A percentile compares a stretch with the other conserved stretches of the same genome.
These are phyloP conservation scores for Blastobotrys americana DNA, from an alignment of 805 yeast genomes.

Conservation along the genomic window DNA sequence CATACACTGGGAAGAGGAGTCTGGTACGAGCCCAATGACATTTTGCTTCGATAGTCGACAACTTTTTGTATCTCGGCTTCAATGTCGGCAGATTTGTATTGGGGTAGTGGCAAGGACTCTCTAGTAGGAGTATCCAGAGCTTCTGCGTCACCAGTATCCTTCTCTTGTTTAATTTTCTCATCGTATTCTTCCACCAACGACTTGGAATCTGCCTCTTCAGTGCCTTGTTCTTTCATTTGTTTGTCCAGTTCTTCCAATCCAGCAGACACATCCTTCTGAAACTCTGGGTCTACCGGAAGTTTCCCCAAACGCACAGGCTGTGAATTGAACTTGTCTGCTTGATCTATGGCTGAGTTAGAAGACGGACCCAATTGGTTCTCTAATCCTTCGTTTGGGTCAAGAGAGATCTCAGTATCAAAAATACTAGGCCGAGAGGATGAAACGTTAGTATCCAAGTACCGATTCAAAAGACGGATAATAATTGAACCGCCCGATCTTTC, in stretches of 20 bases:
- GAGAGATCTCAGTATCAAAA: conserved; percentile 27
- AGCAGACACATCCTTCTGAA: conserved; percentile 73
- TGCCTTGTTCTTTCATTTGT: conserved; percentile 28
- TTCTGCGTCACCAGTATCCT: conserved; percentile 31
- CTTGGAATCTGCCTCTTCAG: conserved; percentile 25
- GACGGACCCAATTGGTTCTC: conserved; percentile 30
- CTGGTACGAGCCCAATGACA: conserved; percentile 61
- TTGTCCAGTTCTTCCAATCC: conserved; percentile 70
- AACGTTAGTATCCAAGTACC: conserved; percentile 49
- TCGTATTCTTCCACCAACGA: conserved; percentile 61
- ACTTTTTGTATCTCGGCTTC: conserved; percentile 71
- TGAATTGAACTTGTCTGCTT: conserved; percentile 55
- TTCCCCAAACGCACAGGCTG: conserved; percentile 75
- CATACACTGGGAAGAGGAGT: conserved; percentile 90
- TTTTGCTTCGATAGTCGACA: conserved; percentile 72
- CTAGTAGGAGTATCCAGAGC: conserved; percentile 55
- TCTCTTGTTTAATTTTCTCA: conserved; percentile 43
- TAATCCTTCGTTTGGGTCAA: conserved; percentile 40
- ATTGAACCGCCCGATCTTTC: conserved; percentile 89
- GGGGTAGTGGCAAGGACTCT: conserved; percentile 79
- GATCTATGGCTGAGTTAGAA: conserved; percentile 19
- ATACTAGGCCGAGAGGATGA: conserved; percentile 31
- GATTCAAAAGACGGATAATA: conserved; percentile 77
- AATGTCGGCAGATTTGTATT: conserved; percentile 70
- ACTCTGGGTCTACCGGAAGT: conserved; percentile 80